phyloP scores from a whole-genome alignment of 1,284 basidiomycete genomes.

The Filobasidium uniguttulatum region DNA sequence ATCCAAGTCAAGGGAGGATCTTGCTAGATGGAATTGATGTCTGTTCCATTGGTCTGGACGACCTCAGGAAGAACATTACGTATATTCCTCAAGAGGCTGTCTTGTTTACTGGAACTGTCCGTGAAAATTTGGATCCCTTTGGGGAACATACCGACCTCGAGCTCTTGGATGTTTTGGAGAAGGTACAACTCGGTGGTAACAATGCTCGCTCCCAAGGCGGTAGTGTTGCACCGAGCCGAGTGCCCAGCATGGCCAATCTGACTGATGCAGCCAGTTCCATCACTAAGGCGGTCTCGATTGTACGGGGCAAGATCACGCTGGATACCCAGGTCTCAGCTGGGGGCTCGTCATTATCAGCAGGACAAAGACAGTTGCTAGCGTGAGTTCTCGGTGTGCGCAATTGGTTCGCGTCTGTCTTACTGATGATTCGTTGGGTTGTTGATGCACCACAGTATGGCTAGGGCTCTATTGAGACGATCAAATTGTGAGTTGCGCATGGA shows the following conservation, averaged over 20 bases:
- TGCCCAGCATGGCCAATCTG: neutral
- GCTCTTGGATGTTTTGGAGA: constrained; percentile 42
- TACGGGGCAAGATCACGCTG: constrained; percentile 3
- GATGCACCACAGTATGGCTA: constrained; percentile 27
- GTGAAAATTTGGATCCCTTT: constrained; percentile 81
- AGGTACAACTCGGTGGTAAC: constrained; percentile 8
- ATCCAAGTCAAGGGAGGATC: constrained; percentile 65
- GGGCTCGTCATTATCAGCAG: constrained; percentile 35
- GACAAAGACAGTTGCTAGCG: constrained; percentile 66
- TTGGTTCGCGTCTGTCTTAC: constrained; percentile 3
- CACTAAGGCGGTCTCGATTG: neutral
- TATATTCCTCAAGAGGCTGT: constrained; percentile 38
- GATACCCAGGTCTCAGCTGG: constrained; percentile 10
- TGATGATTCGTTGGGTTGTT: too few species aligned
- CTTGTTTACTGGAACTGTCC: constrained; percentile 42
- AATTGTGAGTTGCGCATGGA: constrained; percentile 31
- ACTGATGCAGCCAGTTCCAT: neutral
- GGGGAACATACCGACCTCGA: constrained; percentile 66
- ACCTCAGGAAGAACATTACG: constrained; percentile 33
- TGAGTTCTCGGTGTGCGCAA: constrained; percentile 44
- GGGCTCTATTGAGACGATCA: constrained; percentile 59
- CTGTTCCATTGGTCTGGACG: constrained; percentile 48
- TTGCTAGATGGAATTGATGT: constrained; percentile 81
- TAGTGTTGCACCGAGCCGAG: neutral
- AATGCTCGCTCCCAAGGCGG: neutral